phyloP scores from a whole-genome alignment of 768 basidiomycete genomes.

The Chalciporus pseudorubinellus region DNA sequence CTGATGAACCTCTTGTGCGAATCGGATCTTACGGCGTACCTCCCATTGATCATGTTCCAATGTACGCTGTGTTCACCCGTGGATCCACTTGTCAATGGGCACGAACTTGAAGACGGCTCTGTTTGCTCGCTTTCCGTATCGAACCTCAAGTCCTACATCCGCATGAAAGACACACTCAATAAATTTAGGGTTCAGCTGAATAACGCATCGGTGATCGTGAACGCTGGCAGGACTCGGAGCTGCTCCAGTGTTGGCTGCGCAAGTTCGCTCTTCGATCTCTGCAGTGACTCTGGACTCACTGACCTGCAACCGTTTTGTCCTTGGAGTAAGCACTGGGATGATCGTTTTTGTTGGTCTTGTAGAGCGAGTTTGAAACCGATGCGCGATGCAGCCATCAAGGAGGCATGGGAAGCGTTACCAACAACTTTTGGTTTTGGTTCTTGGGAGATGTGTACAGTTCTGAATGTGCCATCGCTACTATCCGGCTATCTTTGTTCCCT shows the following conservation, averaged over 20 bases:
- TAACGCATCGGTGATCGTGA: not conserved
- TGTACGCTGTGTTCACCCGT: not conserved
- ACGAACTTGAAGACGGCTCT: not conserved
- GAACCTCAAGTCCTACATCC: conserved; percentile 8
- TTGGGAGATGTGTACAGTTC: too few relatives aligned
- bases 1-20: conserved; percentile 15
- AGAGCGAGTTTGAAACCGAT: accelerated
- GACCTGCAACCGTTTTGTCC: not conserved
- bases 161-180: conserved; percentile 3
- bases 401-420: conserved; percentile 1
- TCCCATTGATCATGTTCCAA: conserved; percentile 9
- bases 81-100: not conserved
- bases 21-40: not conserved
- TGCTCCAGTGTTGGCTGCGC: not conserved
- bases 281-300: too few relatives aligned
- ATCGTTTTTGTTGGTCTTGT: not conserved
- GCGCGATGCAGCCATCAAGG: not conserved
- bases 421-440: conserved; percentile 4
- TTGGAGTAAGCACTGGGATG: conserved; percentile 6
- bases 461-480: too few relatives aligned
- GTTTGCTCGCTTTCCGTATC: not conserved
- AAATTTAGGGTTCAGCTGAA: not conserved
- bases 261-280: too few relatives aligned
- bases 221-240: not conserved
- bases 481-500: not conserved